Base-by-base conservation (phyloP, 345 rosid species). In the Populus ilicifolia region DNA sequence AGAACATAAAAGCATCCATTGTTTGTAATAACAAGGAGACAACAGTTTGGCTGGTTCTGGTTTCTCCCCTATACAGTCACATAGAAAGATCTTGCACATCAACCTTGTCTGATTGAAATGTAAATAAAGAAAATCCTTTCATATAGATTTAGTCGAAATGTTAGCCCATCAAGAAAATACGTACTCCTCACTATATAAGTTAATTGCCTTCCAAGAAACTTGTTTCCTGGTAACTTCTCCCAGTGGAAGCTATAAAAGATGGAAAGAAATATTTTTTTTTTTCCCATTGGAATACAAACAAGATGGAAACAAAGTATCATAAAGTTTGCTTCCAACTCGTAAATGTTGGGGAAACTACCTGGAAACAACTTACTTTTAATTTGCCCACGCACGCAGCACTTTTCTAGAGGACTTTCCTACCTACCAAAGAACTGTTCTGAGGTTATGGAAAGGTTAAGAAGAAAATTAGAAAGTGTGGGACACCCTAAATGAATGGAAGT, bases 1-100 rank as follows among this genome's bases (percentile, higher is more conserved):
- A 71, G 83, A 79, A 43, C 25, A 77, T 5, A 29, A 59, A 23
- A 43, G 75, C 21, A 69, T 54, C 80, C 85, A 84, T 81, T 65
- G 43, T 43, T 71, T 35, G 9, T 5, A 80, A 30, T 39, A 70
- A 16, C 23, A 73, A 20, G 35, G 17, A 23, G 13, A 43, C 13
- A 54, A 21, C 25, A 21, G 39, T 36, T 35, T 18, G n/a, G 9
- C 39, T 27, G 43, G 14, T 33, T 30, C 43, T 66, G 14, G 2
- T 21, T 21, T 21, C 62, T 66, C 20, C 14, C 41, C 23, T 13
- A 6, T 35, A n/a, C 8, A 35, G 13, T 38, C 44, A 4, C 21
- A 4, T 67, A 6, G 44, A 35, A 29, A 18, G 70, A 38, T 36
- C 27, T 8, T 8, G 38, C 70, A 20, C 44, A 5, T 18, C 27